phyloP scores from a whole-genome alignment of 108 stramenopile species.

The Nannochloropsis oceanica region DNA sequence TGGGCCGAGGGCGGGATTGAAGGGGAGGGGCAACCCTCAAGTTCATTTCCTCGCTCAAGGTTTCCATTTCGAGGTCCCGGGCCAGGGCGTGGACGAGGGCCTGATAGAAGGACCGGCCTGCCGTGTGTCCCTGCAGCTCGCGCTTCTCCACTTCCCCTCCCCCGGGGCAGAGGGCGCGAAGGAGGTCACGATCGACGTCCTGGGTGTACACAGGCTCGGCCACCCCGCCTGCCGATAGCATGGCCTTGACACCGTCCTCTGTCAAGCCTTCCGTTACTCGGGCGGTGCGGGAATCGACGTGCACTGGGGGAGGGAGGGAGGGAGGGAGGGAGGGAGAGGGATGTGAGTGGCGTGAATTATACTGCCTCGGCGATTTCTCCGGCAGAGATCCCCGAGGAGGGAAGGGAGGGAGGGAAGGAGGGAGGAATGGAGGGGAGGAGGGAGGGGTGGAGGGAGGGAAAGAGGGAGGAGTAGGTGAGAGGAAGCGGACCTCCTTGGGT shows the following conservation, averaged over 20 bases:
- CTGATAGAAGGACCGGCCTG: background rate
- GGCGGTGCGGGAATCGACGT: constrained; percentile 31
- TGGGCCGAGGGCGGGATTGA: background rate
- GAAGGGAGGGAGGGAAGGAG: no score
- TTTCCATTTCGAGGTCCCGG: background rate
- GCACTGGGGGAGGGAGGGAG: constrained; percentile 1
- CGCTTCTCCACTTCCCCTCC: background rate
- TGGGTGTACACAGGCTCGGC: constrained; percentile 28
- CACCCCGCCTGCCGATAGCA: constrained; percentile 26
- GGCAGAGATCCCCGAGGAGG: no score
- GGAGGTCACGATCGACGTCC: background rate
- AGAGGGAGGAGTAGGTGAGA: no score
- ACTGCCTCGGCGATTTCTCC: no score
- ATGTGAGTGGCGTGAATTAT: no score
- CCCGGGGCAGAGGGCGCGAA: background rate
- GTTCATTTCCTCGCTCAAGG: background rate
- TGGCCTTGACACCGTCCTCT: constrained; percentile 32
- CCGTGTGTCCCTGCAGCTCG: background rate
- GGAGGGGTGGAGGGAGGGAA: no score
- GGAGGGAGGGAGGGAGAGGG: background rate
- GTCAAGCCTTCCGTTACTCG: constrained; percentile 37
- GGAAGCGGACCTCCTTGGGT: no score
- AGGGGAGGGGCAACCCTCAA: background rate
- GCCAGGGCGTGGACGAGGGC: background rate
- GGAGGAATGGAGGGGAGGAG: no score